Base-by-base conservation (phyloP, 345 rosid genomes). In the Psidium friedrichsthalianum region DNA sequence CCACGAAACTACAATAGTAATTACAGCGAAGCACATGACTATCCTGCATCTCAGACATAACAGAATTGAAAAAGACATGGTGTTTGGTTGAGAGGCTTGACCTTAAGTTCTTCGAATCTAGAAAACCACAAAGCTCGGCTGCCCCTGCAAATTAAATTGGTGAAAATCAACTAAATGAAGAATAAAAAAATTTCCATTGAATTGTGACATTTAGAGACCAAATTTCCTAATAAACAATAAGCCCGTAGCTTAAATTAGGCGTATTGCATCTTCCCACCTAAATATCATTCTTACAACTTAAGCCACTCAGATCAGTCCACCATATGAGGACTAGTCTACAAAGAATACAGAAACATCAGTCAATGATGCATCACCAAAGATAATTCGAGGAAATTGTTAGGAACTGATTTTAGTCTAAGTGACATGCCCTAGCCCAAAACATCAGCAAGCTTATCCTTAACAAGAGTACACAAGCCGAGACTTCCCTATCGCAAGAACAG, bases 101-200 rank as follows among this genome's bases (percentile, higher is more conserved):
- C 98, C 98, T 95, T 83, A 97, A 93, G 82, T 92, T 95, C 89
- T 90, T 95, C 51, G 96, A 94, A 89, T 97, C 97, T 88, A 97
- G 98, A 91, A 95, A 93, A 76, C 91, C 89, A 88, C 97, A 97
- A 58, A 97, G 94, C 82, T 95, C 94, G 13, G 88, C 95, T 29
- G 93, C 91, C 86, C 99, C 98, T 97, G 93, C 91, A 90, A 80
- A 86, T 87, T 56, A 74, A 84, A 53, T 21, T 25, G 78, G 47
- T 36, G 78, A 69, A 32, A 32, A 69, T 69, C 44, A 69, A 69
- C 78, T 32, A 32, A 64, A 32, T 8, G 47, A 69, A 32, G 78
- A 32, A 69, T 69, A 16, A 69, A 69, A 69, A 24, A 69, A 64
- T 29, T 69, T 32, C 21, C 78, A 69, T 69, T 69, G 24, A 69